A percentile compares a stretch with the other conserved stretches of the same genome.
Conservation (phyloP, 139 green algal species). For the Tetratostichococcus sp. region DNA sequence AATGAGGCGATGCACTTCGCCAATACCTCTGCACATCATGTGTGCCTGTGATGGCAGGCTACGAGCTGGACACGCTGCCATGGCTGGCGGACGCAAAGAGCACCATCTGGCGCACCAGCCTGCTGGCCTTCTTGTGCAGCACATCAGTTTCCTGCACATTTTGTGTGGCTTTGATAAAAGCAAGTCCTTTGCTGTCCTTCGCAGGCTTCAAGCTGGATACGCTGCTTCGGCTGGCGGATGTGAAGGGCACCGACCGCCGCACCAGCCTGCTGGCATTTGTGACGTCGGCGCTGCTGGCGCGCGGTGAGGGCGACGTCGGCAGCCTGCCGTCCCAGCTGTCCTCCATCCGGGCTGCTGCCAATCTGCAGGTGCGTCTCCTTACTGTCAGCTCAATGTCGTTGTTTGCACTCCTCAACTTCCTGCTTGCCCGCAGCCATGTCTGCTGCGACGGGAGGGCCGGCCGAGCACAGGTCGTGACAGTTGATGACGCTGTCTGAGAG, state of each 20-base stretch:
- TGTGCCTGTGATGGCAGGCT: no score
- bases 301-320: conserved; percentile 12
- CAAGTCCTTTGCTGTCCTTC: neutral
- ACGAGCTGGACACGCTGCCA: conserved; percentile 64
- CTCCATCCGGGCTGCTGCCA: conserved; percentile 40
- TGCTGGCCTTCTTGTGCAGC: conserved; percentile 77
- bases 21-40: no score
- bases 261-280: conserved; percentile 80
- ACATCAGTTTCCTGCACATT: no score
- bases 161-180: neutral
- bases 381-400: no score
- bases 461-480: no score
- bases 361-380: conserved; percentile 39
- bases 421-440: no score
- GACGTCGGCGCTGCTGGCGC: conserved; percentile 34
- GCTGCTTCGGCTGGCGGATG: conserved; percentile 62
- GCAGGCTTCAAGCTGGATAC: conserved; percentile 66
- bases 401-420: no score
- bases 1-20: no score
- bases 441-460: no score
- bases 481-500: no score
- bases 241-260: conserved; percentile 59
- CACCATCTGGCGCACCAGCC: conserved; percentile 55
- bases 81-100: conserved; percentile 64
- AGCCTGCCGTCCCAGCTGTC: conserved; percentile 37